phyloP scores from a whole-genome alignment of 768 basidiomycete genomes.

The Lactifluus rugatus region DNA sequence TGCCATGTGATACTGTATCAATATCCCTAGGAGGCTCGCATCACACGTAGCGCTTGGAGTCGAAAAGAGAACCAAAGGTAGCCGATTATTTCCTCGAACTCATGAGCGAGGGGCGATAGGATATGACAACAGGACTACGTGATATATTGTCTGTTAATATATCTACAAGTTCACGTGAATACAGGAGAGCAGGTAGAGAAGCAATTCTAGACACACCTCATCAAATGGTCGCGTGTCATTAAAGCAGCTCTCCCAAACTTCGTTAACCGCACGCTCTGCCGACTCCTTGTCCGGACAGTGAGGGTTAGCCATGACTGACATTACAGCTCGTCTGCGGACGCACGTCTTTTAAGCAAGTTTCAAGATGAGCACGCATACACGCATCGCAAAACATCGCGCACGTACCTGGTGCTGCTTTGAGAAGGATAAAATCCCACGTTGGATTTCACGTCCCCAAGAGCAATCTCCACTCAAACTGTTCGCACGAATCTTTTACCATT shows the following conservation, averaged over 20 bases:
- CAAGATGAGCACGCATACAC: conserved; percentile 12
- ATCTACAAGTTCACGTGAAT: neutral
- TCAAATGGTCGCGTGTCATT: conserved; percentile 95
- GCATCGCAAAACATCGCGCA: neutral
- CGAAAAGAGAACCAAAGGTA: no score
- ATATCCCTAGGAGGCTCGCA: no score
- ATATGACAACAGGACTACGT: neutral
- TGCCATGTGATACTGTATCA: no score
- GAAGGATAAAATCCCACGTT: conserved; percentile 67
- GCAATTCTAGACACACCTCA: conserved; percentile 48
- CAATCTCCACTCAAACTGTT: conserved; percentile 94
- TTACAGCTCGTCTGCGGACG: conserved; percentile 76
- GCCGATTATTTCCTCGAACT: no score
- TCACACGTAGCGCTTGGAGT: no score
- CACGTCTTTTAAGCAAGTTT: conserved; percentile 49
- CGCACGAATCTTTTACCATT: conserved; percentile 68
- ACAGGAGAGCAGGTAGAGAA: neutral
- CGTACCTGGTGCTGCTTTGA: conserved; percentile 89
- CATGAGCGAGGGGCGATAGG: no score
- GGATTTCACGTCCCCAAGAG: conserved; percentile 70
- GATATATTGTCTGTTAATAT: neutral
- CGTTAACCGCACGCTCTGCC: conserved; percentile 86
- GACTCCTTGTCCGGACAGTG: conserved; percentile 63
- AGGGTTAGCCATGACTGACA: conserved; percentile 75
- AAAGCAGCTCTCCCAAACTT: conserved; percentile 96